Evolutionary conservation across 306 rosid species (phyloP).

Genomic region (Begonia fuchsioides): DNA sequence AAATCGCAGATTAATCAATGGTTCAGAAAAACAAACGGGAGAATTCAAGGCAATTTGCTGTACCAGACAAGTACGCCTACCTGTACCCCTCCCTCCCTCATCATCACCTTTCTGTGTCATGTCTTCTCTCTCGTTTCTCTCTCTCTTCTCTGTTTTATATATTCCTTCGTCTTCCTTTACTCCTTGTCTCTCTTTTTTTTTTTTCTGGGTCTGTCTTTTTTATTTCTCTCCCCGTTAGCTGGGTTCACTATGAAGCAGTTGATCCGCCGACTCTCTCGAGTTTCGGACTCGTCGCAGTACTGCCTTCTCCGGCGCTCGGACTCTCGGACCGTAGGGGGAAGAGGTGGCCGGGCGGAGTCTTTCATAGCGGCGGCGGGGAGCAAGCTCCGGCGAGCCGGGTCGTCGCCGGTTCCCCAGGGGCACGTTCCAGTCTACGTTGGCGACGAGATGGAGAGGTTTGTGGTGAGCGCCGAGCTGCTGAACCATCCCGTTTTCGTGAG

Average conservation of each 20-base stretch:
- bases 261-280: slow-evolving; percentile 71
- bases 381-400: slow-evolving; percentile 6
- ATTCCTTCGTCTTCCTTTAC: background rate
- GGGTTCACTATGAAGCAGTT: slow-evolving; percentile 54
- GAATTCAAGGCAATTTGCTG: slow-evolving; percentile 12
- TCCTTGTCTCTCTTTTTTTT: slow-evolving; percentile 1
- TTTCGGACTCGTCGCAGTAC: slow-evolving; percentile 85
- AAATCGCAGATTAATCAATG: too few species aligned
- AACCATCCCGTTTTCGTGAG: slow-evolving; percentile 78
- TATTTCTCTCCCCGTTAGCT: background rate
- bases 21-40: too few species aligned
- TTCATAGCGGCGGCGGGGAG: slow-evolving; percentile 13
- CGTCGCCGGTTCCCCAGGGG: slow-evolving; percentile 40
- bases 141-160: too few species aligned
- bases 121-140: background rate
- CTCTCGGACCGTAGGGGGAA: background rate
- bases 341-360: slow-evolving; percentile 18
- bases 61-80: slow-evolving; percentile 93
- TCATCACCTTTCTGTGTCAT: slow-evolving; percentile 39
- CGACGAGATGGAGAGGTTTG: slow-evolving; percentile 87
- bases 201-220: background rate
- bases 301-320: slow-evolving; percentile 49
- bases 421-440: slow-evolving; percentile 92
- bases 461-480: slow-evolving; percentile 57
- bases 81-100: slow-evolving; percentile 74